Conservation (phyloP, 192 early-diverging fungal genomes). For the Nowakowskiella sp. region DNA sequence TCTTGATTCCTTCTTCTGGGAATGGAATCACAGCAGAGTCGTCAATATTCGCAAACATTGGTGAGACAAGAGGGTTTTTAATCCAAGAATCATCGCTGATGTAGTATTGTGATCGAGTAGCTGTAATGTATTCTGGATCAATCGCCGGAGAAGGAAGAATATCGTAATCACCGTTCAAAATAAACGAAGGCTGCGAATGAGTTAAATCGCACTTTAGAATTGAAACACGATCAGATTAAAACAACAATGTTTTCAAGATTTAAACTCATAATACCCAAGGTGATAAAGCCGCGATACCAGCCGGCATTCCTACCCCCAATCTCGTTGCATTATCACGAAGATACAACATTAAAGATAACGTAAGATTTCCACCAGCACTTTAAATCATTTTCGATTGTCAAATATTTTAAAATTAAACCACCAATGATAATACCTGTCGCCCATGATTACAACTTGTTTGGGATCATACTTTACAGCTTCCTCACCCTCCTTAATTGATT, state of each 20-base stretch:
- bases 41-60: not conserved
- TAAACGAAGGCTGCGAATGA: not conserved
- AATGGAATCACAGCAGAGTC: not conserved
- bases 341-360: conserved; percentile 25
- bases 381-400: too few relatives aligned
- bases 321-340: conserved; percentile 39
- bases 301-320: conserved; percentile 37
- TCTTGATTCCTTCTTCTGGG: too few relatives aligned
- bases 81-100: not conserved
- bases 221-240: too few relatives aligned
- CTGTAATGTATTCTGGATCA: not conserved
- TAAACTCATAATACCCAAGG: too few relatives aligned
- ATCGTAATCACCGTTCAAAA: not conserved
- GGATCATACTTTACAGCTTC: conserved; percentile 13
- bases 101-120: not conserved
- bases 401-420: too few relatives aligned
- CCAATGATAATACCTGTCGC: too few relatives aligned
- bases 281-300: conserved; percentile 37
- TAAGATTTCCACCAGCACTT: conserved; percentile 20
- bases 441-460: conserved; percentile 17
- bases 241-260: too few relatives aligned
- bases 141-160: not conserved
- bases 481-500: too few relatives aligned
- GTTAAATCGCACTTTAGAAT: not conserved
- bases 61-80: not conserved